These are phyloP conservation scores for Oxytropis ochrocephala DNA, from an alignment of 306 rosid species.

Conservation along the genomic window DNA sequence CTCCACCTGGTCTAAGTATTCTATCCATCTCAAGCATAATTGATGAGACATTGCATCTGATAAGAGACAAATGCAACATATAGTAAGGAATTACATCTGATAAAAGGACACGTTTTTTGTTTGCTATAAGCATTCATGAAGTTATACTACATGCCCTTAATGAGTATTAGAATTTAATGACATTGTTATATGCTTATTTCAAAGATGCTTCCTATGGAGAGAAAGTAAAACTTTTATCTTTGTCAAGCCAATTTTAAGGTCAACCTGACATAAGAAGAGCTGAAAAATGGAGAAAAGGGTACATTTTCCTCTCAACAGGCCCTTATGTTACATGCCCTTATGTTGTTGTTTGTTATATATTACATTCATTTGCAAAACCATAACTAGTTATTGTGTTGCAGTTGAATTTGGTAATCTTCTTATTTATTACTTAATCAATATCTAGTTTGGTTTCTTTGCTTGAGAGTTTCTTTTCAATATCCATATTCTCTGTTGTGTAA, in stretches of 20 bases:
- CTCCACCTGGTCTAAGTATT: slow-evolving; percentile 80
- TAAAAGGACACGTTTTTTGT: not conserved
- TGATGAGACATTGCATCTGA: slow-evolving; percentile 63
- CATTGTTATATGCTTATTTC: not conserved
- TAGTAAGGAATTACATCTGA: too few relatives aligned
- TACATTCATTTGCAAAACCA: too few relatives aligned
- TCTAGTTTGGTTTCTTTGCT: too few relatives aligned
- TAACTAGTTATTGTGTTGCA: too few relatives aligned
- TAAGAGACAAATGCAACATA: too few relatives aligned
- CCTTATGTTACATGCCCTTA: too few relatives aligned
- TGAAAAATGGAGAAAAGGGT: slow-evolving; percentile 12
- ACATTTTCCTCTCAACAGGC: slow-evolving; percentile 82
- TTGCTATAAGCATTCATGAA: not conserved
- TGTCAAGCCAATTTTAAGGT: not conserved
- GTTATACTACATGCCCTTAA: not conserved
- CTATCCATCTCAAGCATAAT: slow-evolving; percentile 98
- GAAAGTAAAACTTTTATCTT: not conserved
- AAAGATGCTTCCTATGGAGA: not conserved
- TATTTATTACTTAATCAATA: too few relatives aligned
- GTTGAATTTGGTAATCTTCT: too few relatives aligned
- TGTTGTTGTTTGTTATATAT: too few relatives aligned
- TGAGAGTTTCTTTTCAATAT: too few relatives aligned
- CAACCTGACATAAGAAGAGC: not conserved
- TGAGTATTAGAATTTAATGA: not conserved
- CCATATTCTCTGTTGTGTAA: too few relatives aligned